Evolutionary conservation across 495 filamentous ascomycete genomes (phyloP).

Genomic region (Penicillium nucicola): DNA sequence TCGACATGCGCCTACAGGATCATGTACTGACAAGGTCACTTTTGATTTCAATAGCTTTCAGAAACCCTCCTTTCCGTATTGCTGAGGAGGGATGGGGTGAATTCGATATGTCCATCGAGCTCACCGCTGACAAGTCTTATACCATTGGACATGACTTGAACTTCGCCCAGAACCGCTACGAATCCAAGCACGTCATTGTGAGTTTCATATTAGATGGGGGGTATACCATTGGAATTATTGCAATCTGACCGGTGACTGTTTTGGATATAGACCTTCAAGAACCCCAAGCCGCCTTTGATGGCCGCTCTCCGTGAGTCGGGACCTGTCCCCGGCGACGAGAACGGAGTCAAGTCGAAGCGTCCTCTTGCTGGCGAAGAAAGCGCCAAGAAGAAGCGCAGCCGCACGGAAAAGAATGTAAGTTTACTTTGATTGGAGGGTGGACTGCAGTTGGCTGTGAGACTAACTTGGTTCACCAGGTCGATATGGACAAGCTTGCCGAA

Average conservation of each 20-base stretch:
- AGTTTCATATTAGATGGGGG: constrained; percentile 23
- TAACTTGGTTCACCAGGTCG: constrained; percentile 46
- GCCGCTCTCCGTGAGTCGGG: constrained; percentile 75
- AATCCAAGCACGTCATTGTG: constrained; percentile 75
- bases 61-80: constrained; percentile 82
- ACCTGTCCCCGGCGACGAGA: constrained; percentile 73
- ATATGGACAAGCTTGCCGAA: constrained; percentile 98
- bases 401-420: constrained; percentile 62
- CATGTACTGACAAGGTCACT: not conserved
- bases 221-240: not conserved
- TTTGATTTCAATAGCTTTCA: constrained; percentile 55
- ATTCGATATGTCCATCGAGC: constrained; percentile 89
- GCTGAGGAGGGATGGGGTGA: constrained; percentile 97
- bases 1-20: not conserved
- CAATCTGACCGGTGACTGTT: not conserved
- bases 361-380: constrained; percentile 52
- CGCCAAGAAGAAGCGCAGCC: constrained; percentile 69
- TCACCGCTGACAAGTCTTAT: constrained; percentile 80
- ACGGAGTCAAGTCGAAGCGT: constrained; percentile 53
- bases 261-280: constrained; percentile 69
- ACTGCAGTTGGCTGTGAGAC: not conserved
- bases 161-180: constrained; percentile 78
- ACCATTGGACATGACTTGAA: constrained; percentile 85
- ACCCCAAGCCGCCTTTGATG: constrained; percentile 80
- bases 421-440: not conserved